A percentile compares a stretch with the other conserved stretches of the same genome.
phyloP scores from a whole-genome alignment of 257 asterid genomes.

The Nicotiana tabacum region DNA sequence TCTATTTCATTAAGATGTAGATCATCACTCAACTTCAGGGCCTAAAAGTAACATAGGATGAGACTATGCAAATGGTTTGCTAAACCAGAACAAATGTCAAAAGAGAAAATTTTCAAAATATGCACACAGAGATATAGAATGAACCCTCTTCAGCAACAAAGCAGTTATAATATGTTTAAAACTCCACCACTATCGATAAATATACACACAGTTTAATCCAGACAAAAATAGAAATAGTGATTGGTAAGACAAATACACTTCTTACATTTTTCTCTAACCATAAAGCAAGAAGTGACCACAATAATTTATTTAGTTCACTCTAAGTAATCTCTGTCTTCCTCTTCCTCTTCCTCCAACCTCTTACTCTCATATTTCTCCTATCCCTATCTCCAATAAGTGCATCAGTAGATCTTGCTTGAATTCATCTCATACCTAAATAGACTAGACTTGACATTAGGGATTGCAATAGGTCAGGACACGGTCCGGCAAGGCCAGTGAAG shows the following conservation, averaged over 20 bases:
- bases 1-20: slow-evolving; percentile 93
- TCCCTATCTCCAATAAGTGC: not conserved
- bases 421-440: not conserved
- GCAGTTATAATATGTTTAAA: not conserved
- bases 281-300: not conserved
- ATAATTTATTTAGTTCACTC: not conserved
- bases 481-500: not conserved
- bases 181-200: no score
- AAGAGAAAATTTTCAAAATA: not conserved
- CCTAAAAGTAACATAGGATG: slow-evolving; percentile 39
- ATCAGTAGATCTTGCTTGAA: not conserved
- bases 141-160: not conserved
- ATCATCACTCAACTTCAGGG: slow-evolving; percentile 86
- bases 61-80: slow-evolving; percentile 16
- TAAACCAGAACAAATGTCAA: slow-evolving; percentile 8
- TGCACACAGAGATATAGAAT: not conserved
- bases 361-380: not conserved
- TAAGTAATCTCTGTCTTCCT: not conserved
- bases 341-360: not conserved
- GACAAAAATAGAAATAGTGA: no score
- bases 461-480: not conserved
- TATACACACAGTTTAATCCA: no score
- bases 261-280: no score
- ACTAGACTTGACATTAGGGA: not conserved
- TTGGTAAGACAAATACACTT: no score